Conservation (phyloP, 2,329 filamentous ascomycete species). For the Colletotrichum abscissum region DNA sequence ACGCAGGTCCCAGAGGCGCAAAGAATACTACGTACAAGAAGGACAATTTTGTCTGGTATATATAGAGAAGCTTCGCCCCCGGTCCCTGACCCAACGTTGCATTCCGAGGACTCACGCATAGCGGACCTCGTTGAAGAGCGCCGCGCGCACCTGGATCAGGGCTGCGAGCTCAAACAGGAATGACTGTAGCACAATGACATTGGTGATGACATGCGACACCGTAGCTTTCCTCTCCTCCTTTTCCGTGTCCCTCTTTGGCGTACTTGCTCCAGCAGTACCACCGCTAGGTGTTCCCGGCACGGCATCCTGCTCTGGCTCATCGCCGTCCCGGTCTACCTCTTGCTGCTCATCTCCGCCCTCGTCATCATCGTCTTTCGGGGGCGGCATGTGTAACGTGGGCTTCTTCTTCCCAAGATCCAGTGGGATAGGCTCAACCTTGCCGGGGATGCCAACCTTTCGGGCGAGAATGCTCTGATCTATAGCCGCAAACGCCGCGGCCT, state of each 20-base stretch:
- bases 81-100: not conserved
- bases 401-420: slow-evolving; percentile 54
- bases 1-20: not conserved
- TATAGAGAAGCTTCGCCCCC: not conserved
- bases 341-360: slow-evolving; percentile 42
- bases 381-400: slow-evolving; percentile 34
- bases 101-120: slow-evolving; percentile 55
- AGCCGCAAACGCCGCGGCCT: slow-evolving; percentile 71
- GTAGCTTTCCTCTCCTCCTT: slow-evolving; percentile 63
- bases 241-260: slow-evolving; percentile 39
- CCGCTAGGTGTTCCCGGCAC: slow-evolving; percentile 24
- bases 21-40: slow-evolving; percentile 21
- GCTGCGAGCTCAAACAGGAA: slow-evolving; percentile 83
- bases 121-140: slow-evolving; percentile 80
- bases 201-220: slow-evolving; percentile 83
- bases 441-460: slow-evolving; percentile 62
- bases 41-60: not conserved
- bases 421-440: slow-evolving; percentile 58
- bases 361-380: slow-evolving; percentile 39
- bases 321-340: slow-evolving; percentile 37
- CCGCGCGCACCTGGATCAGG: slow-evolving; percentile 78
- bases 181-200: slow-evolving; percentile 81
- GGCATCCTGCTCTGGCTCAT: slow-evolving; percentile 37
- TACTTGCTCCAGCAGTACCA: slow-evolving; percentile 40
- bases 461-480: slow-evolving; percentile 72